Percentiles rank a stretch among this genome's conserved stretches.
Evolutionary conservation across 257 asterid genomes (phyloP).

Genomic region (Salvia miltiorrhiza): DNA sequence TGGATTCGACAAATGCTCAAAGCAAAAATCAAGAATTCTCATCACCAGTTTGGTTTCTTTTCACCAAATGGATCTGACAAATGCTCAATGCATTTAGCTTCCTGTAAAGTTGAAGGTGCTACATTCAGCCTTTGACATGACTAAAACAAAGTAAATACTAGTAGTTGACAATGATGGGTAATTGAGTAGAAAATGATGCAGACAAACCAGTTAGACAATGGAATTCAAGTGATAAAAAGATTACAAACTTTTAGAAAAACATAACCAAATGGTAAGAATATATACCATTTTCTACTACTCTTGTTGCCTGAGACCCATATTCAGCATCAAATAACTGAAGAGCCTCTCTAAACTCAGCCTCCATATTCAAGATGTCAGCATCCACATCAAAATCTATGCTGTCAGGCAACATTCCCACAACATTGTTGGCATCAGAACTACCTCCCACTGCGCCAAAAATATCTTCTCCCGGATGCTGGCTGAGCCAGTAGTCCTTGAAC

Average conservation of each 20-base stretch:
- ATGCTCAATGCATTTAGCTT: background rate
- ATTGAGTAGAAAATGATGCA: background rate
- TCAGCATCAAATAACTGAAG: constrained; percentile 52
- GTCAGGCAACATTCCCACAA: constrained; percentile 64
- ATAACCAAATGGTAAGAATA: background rate
- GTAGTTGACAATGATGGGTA: background rate
- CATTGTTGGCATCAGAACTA: constrained; percentile 30
- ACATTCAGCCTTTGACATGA: background rate
- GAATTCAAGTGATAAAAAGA: background rate
- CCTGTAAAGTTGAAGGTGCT: background rate
- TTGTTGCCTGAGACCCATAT: constrained; percentile 29
- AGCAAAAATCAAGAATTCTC: background rate
- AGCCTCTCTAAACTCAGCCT: constrained; percentile 84
- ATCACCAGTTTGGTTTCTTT: too few relatives aligned
- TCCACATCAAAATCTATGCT: constrained; percentile 73
- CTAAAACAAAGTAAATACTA: background rate
- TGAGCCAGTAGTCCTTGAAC: constrained; percentile 82
- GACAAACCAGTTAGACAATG: background rate
- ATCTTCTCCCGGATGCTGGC: constrained; percentile 66
- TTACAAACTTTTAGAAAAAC: background rate
- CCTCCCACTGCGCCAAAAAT: constrained; percentile 32
- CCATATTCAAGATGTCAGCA: constrained; percentile 79
- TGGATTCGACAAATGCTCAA: too few relatives aligned
- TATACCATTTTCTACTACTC: constrained; percentile 44
- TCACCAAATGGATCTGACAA: too few relatives aligned